Percentiles rank a stretch among this genome's conserved stretches.
Evolutionary conservation across 108 stramenopile genomes (phyloP).

Genomic region (Ochromonas danica): DNA sequence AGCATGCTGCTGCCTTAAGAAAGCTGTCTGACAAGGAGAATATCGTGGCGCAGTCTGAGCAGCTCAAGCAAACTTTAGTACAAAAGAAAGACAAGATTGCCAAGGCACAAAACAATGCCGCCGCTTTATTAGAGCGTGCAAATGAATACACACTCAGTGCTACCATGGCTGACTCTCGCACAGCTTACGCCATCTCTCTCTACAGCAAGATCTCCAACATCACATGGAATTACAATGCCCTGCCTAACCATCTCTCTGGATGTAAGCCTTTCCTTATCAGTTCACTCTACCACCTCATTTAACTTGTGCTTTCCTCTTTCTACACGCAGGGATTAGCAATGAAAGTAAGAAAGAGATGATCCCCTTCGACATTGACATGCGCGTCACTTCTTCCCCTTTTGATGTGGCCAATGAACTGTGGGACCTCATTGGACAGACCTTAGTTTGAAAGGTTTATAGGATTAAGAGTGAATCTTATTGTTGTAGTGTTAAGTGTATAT

Average conservation of each 20-base stretch:
- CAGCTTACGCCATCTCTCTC: constrained; percentile 19
- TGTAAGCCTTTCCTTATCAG: constrained; percentile 7
- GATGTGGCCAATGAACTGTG: constrained; percentile 10
- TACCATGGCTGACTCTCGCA: constrained; percentile 22
- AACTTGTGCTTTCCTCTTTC: not conserved
- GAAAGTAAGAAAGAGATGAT: not conserved
- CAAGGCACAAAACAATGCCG: not conserved
- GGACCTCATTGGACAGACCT: not conserved
- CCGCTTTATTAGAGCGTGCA: not conserved
- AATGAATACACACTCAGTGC: not conserved
- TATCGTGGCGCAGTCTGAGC: not conserved
- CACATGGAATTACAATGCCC: constrained; percentile 25
- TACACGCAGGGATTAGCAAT: not conserved
- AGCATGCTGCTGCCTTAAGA: not conserved
- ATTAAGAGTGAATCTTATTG: too few relatives aligned
- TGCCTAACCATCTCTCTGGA: constrained; percentile 17
- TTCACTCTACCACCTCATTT: not conserved
- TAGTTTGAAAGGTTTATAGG: too few relatives aligned
- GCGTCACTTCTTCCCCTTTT: not conserved
- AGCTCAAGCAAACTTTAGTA: not conserved
- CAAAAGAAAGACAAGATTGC: not conserved
- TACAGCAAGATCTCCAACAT: constrained; percentile 31
- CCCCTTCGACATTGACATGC: not conserved
- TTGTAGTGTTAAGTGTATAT: too few relatives aligned
- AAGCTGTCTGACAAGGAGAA: constrained; percentile 24